Evolutionary conservation across 306 rosid species (phyloP).

Genomic region (Vicia villosa): DNA sequence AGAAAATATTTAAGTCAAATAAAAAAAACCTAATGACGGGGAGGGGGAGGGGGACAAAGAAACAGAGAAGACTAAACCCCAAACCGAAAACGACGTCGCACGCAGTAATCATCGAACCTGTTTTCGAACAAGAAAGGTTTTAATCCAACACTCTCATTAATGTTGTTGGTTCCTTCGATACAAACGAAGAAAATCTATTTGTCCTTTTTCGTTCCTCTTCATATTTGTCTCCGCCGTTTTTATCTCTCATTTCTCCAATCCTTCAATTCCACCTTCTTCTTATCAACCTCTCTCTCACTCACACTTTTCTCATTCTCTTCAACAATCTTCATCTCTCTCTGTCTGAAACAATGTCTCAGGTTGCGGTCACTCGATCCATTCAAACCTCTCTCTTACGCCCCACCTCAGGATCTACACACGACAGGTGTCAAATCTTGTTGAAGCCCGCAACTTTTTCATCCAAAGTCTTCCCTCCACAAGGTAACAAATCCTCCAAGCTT

Average conservation of each 20-base stretch:
- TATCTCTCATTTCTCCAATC: conserved; percentile 55
- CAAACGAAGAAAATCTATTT: conserved; percentile 46
- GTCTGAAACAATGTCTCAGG: conserved; percentile 63
- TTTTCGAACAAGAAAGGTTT: not conserved
- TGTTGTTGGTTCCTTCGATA: conserved; percentile 48
- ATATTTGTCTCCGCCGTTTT: conserved; percentile 50
- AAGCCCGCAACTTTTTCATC: conserved; percentile 53
- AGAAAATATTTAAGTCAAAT: not conserved
- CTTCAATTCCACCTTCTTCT: conserved; percentile 19
- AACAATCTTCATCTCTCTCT: conserved; percentile 14
- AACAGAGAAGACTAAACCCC: not conserved
- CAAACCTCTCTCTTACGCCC: conserved; percentile 57
- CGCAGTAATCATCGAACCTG: not conserved
- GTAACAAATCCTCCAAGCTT: conserved; percentile 32
- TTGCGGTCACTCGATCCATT: conserved; percentile 65
- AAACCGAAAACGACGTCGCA: conserved; percentile 26
- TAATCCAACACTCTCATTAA: not conserved
- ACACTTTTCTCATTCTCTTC: not conserved
- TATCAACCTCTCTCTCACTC: not conserved
- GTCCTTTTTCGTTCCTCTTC: not conserved
- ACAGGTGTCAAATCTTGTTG: conserved; percentile 42
- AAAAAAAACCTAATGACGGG: not conserved
- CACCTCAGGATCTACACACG: conserved; percentile 50
- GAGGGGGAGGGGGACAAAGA: not conserved
- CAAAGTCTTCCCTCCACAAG: conserved; percentile 29